These are phyloP conservation scores for Cudoniella acicularis DNA, from an alignment of 495 filamentous ascomycete genomes.

Conservation along the genomic window DNA sequence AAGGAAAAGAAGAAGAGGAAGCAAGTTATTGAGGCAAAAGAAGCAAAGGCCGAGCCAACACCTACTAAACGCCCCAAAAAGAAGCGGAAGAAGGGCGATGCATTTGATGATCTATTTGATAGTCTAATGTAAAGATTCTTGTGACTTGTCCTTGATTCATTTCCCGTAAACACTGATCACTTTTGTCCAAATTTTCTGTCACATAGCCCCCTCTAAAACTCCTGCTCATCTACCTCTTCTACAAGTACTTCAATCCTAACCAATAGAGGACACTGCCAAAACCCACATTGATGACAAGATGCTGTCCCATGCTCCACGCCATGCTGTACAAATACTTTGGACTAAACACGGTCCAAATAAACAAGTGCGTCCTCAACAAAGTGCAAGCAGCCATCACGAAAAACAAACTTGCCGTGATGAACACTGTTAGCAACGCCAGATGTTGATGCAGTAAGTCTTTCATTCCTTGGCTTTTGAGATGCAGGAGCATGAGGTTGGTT, in stretches of 20 bases:
- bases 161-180: no score
- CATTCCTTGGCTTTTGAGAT: conserved; percentile 4
- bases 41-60: not conserved
- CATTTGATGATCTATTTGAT: conserved; percentile 61
- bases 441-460: conserved; percentile 39
- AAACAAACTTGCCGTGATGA: conserved; percentile 52
- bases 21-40: not conserved
- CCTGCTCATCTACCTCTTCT: not conserved
- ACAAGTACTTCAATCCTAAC: conserved; percentile 34
- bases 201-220: not conserved
- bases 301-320: conserved; percentile 80
- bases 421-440: conserved; percentile 61
- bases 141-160: no score
- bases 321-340: conserved; percentile 93
- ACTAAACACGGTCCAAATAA: conserved; percentile 98
- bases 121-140: conserved; percentile 47
- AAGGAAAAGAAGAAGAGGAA: conserved; percentile 11
- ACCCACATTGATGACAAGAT: conserved; percentile 65
- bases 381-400: conserved; percentile 90
- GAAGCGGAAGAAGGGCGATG: conserved; percentile 49
- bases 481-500: conserved; percentile 22
- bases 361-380: conserved; percentile 79
- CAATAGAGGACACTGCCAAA: conserved; percentile 54
- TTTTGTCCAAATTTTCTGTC: no score
- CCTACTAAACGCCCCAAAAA: conserved; percentile 28